Conservation (phyloP, 441 rosid genomes). For the Euphorbia celastroides region DNA sequence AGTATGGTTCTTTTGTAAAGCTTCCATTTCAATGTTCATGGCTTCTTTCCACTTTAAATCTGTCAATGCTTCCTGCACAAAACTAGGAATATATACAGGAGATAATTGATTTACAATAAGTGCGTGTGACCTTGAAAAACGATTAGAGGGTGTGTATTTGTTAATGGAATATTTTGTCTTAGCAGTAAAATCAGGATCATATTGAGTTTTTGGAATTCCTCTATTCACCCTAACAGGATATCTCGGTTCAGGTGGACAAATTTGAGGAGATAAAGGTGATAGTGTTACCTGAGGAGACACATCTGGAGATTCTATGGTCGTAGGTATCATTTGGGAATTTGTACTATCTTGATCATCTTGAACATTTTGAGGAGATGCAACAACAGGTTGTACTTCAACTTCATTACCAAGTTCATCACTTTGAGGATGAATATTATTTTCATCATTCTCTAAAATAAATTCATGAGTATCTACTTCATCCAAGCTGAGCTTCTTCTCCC, state of each 20-base stretch:
- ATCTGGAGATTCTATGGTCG: neutral
- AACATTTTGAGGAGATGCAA: neutral
- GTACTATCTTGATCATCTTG: neutral
- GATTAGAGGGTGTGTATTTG: neutral
- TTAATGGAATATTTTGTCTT: neutral
- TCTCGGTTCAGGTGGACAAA: neutral
- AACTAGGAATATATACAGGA: neutral
- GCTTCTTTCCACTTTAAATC: neutral
- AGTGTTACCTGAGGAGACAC: neutral
- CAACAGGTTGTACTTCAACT: neutral
- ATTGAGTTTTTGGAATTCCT: neutral
- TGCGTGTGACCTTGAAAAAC: neutral
- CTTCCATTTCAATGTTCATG: neutral
- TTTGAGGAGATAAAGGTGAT: neutral
- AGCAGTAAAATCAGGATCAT: neutral
- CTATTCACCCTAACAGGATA: neutral
- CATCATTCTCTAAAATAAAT: no score
- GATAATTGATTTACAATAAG: slow-evolving; percentile 1
- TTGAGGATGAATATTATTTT: neutral
- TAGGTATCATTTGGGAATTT: neutral
- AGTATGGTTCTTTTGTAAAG: neutral
- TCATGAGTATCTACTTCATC: neutral
- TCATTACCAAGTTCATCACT: neutral
- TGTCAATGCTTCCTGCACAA: neutral
- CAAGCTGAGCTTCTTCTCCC: neutral